Conservation (phyloP, 352 stramenopile species). For the Globisporangium viniferum region DNA sequence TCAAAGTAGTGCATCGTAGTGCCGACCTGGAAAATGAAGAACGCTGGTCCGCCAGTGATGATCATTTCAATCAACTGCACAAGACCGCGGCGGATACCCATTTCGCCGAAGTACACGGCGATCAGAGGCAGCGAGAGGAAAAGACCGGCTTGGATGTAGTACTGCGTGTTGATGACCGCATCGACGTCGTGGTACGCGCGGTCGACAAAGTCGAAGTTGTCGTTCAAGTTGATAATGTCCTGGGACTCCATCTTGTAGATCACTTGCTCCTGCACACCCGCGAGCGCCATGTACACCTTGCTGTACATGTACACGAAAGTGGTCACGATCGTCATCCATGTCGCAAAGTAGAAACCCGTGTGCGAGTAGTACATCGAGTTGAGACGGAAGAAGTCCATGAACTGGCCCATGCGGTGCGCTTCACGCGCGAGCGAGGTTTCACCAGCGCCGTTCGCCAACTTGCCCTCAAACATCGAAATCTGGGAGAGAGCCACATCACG, state of each 20-base stretch:
- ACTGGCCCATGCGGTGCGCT: constrained; percentile 81
- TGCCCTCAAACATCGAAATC: constrained; percentile 87
- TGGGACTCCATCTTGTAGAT: constrained; percentile 75
- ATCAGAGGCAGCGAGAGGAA: constrained; percentile 81
- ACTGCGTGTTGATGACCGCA: constrained; percentile 79
- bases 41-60: constrained; percentile 63
- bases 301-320: constrained; percentile 87
- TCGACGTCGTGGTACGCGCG: constrained; percentile 63
- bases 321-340: constrained; percentile 87
- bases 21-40: constrained; percentile 81
- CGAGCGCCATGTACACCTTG: constrained; percentile 78
- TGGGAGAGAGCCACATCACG: constrained; percentile 82
- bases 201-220: constrained; percentile 45
- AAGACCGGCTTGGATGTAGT: constrained; percentile 78
- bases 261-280: constrained; percentile 66
- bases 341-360: constrained; percentile 85
- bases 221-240: constrained; percentile 66
- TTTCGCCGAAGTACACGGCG: constrained; percentile 78
- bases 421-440: constrained; percentile 78
- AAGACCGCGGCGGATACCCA: constrained; percentile 64
- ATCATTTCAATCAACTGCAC: constrained; percentile 78
- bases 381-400: constrained; percentile 84
- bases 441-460: constrained; percentile 78
- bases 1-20: constrained; percentile 88
- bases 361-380: constrained; percentile 89